phyloP scores from a whole-genome alignment of 2,329 filamentous ascomycete species.

The Aspergillus piperis region DNA sequence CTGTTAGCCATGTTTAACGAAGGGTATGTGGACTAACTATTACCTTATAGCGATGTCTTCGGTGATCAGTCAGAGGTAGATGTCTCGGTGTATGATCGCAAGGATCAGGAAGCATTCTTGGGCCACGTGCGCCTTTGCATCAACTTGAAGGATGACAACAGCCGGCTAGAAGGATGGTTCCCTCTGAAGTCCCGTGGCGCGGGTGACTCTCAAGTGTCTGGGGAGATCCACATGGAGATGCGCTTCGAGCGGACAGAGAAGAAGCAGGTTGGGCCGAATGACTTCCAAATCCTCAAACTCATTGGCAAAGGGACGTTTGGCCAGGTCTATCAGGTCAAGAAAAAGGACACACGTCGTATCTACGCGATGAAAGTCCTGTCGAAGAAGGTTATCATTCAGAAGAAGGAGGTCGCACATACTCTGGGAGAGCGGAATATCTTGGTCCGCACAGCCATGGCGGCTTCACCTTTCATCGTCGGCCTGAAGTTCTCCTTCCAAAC shows the following conservation, averaged over 20 bases:
- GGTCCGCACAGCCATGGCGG: conserved; percentile 90
- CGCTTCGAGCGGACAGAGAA: conserved; percentile 84
- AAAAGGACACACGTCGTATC: conserved; percentile 92
- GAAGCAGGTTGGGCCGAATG: conserved; percentile 88
- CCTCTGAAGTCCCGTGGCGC: conserved; percentile 75
- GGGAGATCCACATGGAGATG: conserved; percentile 86
- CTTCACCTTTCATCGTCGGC: conserved; percentile 96
- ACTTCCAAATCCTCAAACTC: conserved; percentile 93
- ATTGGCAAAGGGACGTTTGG: conserved; percentile 98
- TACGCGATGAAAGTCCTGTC: conserved; percentile 99
- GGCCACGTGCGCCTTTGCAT: conserved; percentile 85
- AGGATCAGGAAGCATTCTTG: conserved; percentile 83
- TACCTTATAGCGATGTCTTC: conserved; percentile 74
- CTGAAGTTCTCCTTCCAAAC: conserved; percentile 99
- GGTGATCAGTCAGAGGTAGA: conserved; percentile 88
- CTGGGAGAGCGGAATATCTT: conserved; percentile 96
- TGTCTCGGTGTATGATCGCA: conserved; percentile 88
- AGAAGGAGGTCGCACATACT: conserved; percentile 98
- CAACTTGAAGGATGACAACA: conserved; percentile 66
- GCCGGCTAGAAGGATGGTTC: conserved; percentile 82
- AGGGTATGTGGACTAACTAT: conserved; percentile 30
- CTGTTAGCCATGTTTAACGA: background rate
- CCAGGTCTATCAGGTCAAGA: conserved; percentile 96
- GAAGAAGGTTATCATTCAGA: conserved; percentile 99
- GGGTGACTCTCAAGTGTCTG: conserved; percentile 73